phyloP scores from a whole-genome alignment of 176 grass and related monocot genomes.

The Dactylis glomerata region DNA sequence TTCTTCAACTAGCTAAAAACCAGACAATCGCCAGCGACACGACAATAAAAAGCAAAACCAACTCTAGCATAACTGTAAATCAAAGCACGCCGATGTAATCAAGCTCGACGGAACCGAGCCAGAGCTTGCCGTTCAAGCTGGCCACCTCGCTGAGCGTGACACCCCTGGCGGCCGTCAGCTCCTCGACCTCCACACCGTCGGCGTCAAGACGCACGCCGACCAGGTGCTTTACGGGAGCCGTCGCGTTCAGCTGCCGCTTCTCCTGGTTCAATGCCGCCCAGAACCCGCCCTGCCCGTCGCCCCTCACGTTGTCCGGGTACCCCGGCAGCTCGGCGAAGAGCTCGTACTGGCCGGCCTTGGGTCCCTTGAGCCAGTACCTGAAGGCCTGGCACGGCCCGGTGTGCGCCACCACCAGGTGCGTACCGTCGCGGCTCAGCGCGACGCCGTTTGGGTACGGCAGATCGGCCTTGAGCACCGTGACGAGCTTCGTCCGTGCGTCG shows the following conservation, averaged over 20 bases:
- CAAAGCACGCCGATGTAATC: conserved; percentile 35
- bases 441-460: conserved; percentile 42
- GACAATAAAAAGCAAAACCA: no score
- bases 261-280: conserved; percentile 53
- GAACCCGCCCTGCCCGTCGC: conserved; percentile 21
- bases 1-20: no score
- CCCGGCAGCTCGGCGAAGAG: conserved; percentile 57
- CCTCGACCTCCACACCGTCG: conserved; percentile 1
- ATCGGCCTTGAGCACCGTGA: conserved; percentile 27
- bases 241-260: background rate
- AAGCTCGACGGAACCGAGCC: conserved; percentile 52
- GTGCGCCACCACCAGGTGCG: conserved; percentile 38
- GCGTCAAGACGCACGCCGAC: conserved; percentile 32
- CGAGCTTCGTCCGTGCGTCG: background rate
- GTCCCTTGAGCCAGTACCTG: conserved; percentile 42
- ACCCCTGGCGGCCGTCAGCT: conserved; percentile 31
- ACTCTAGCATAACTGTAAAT: background rate
- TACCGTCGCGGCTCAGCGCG: conserved; percentile 32
- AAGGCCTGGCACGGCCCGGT: conserved; percentile 33
- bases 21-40: no score
- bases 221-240: conserved; percentile 13
- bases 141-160: conserved; percentile 49
- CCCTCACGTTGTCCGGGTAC: conserved; percentile 58
- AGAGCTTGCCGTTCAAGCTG: conserved; percentile 29
- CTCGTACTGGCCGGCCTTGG: conserved; percentile 16